These are phyloP conservation scores for Cyclospora cayetanensis DNA, from an alignment of 169 alveolate genomes.

Conservation along the genomic window DNA sequence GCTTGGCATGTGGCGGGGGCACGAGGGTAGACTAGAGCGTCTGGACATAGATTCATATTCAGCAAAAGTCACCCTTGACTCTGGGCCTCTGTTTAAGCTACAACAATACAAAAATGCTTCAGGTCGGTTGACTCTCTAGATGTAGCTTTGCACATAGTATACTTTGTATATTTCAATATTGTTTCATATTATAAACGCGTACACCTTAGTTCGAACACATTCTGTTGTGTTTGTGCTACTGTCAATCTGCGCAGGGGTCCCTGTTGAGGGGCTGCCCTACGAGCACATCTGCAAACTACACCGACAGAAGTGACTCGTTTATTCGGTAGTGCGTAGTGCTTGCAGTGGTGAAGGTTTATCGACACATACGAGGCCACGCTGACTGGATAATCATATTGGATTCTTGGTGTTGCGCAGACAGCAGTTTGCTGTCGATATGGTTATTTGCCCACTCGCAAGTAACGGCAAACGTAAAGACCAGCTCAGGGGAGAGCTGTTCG, in stretches of 20 bases:
- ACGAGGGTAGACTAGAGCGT: conserved; percentile 63
- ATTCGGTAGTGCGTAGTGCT: too few species aligned
- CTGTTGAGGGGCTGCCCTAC: conserved; percentile 64
- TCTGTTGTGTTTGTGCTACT: not conserved
- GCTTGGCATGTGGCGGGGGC: conserved; percentile 65
- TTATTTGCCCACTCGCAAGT: too few species aligned
- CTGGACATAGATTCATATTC: conserved; percentile 46
- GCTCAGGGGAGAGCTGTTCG: too few species aligned
- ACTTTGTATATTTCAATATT: not conserved
- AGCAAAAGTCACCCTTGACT: conserved; percentile 28
- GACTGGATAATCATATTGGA: too few species aligned
- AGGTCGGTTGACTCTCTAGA: not conserved
- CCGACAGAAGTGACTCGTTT: not conserved
- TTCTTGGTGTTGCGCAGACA: too few species aligned
- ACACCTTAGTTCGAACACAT: not conserved
- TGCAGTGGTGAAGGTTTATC: too few species aligned
- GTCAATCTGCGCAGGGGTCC: not conserved
- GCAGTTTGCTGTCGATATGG: too few species aligned
- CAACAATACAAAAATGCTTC: not conserved
- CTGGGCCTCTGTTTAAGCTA: conserved; percentile 66
- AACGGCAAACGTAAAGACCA: too few species aligned
- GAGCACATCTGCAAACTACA: conserved; percentile 69
- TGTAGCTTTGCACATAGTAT: not conserved
- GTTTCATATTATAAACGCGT: not conserved
- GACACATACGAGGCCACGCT: too few species aligned